Base-by-base conservation (phyloP, 306 rosid species). In the Pyrus pyrifolia region DNA sequence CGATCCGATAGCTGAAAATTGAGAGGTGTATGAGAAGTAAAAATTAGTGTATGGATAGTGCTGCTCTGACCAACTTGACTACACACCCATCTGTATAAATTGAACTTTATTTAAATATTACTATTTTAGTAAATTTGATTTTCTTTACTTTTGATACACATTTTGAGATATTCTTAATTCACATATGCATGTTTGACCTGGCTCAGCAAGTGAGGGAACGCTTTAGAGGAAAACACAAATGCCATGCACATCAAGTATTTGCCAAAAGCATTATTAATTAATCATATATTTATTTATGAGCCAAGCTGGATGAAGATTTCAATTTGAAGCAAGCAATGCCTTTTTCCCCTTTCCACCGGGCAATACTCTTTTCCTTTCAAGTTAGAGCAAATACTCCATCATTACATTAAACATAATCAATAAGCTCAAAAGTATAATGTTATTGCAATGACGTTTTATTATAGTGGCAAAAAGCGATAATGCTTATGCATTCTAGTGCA, bases 81-180 rank as follows among this genome's bases (percentile, higher is more conserved):
- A 0, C 2, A 17, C 7, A 4, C 2, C 3, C 0, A 0, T 13
- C 2, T 49, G 19, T 1, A 1, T 15, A 49, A 49, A 49, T 14
- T 49, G 0, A 49, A 17, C 53, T 49, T 49, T 49, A 49, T 13
- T 49, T 46, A 49, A 49, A 5, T 49, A 49, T 49, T 49, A 49
- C 5, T 49, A 4, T 14, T 38, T 38, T 6, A 49, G 53, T 13
- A 0, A 49, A 49, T 49, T 46, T 49, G 3, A 15, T 49, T 49
- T 17, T 14, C 19, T 49, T 15, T 49, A 14, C 19, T 49, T 49
- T 49, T 14, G 53, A 49, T 57, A 17, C 8, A 51, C 18, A 58
- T 11, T 58, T 22, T 23, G 63, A 0, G 63, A 25, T 6, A 22
- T 11, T 22, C 11, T 22, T 58, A 58, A 1, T 58, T 58, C 63